Conservation (phyloP, 495 filamentous ascomycete genomes). For the Aspergillus bertholletiae region DNA sequence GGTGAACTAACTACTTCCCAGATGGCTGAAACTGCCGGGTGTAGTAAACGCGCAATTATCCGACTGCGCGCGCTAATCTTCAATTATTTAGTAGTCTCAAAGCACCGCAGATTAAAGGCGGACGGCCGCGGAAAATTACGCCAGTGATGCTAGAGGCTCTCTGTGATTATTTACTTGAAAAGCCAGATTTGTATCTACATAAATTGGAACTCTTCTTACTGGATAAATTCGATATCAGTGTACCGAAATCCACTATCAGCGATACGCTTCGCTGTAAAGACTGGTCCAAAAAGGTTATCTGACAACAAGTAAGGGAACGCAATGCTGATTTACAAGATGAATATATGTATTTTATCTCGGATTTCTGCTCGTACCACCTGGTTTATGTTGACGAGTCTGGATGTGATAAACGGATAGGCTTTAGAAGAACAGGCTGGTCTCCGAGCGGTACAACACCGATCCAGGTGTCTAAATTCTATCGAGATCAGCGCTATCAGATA, state of each 20-base stretch:
- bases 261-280: neutral
- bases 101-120: conserved; percentile 18
- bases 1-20: neutral
- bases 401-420: conserved; percentile 26
- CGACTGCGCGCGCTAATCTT: conserved; percentile 22
- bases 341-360: neutral
- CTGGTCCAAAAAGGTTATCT: neutral
- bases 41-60: conserved; percentile 16
- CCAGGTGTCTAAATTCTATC: conserved; percentile 26
- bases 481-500: conserved; percentile 31
- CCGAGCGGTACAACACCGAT: conserved; percentile 23
- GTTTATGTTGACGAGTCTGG: too few species aligned
- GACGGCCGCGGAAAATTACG: conserved; percentile 18
- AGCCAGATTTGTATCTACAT: conserved; percentile 26
- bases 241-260: too few species aligned
- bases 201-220: too few species aligned
- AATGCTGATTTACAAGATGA: neutral
- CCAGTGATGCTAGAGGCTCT: conserved; percentile 24
- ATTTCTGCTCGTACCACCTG: neutral
- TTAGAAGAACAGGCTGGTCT: conserved; percentile 23
- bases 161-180: conserved; percentile 28
- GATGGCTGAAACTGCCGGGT: conserved; percentile 16
- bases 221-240: too few species aligned
- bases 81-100: conserved; percentile 22
- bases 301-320: neutral